These are phyloP conservation scores for Candida smagusa DNA, from an alignment of 1,139 yeast genomes.

Conservation along the genomic window DNA sequence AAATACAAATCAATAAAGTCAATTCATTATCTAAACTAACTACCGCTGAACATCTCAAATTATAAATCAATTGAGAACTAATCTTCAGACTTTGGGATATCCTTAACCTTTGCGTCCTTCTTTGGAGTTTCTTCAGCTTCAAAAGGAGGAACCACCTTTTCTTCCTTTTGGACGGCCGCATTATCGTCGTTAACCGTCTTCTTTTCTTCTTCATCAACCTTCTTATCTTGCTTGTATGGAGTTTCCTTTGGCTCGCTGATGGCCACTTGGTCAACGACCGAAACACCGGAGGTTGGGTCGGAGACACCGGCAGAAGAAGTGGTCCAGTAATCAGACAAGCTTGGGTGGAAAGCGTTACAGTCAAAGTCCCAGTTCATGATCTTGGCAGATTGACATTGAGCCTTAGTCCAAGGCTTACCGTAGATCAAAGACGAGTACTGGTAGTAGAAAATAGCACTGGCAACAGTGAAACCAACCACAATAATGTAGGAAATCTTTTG, in stretches of 20 bases:
- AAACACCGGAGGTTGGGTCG: slow-evolving; percentile 7
- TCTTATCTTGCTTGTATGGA: slow-evolving; percentile 9
- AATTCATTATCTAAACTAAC: not conserved
- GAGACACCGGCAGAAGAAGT: slow-evolving; percentile 1
- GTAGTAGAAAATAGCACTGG: slow-evolving; percentile 54
- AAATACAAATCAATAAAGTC: too few relatives aligned
- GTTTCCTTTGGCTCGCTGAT: slow-evolving; percentile 25
- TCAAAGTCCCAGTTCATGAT: slow-evolving; percentile 81
- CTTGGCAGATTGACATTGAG: slow-evolving; percentile 60
- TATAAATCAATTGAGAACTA: not conserved
- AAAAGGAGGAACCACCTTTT: slow-evolving; percentile 21
- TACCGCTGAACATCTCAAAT: too few relatives aligned
- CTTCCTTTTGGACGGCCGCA: slow-evolving; percentile 6
- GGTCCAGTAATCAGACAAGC: slow-evolving; percentile 23
- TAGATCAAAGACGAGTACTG: slow-evolving; percentile 73
- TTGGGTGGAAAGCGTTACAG: slow-evolving; percentile 55
- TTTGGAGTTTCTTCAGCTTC: slow-evolving; percentile 17
- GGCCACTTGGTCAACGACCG: slow-evolving; percentile 16
- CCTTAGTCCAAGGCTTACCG: slow-evolving; percentile 79
- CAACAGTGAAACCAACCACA: slow-evolving; percentile 46
- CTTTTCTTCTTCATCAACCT: slow-evolving; percentile 4
- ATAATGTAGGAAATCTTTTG: slow-evolving; percentile 41
- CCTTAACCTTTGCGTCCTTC: slow-evolving; percentile 8
- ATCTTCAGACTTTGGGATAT: slow-evolving; percentile 8
- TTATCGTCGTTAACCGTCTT: not conserved